Conservation (phyloP, 805 yeast genomes). For the Candida arabinofermentans region DNA sequence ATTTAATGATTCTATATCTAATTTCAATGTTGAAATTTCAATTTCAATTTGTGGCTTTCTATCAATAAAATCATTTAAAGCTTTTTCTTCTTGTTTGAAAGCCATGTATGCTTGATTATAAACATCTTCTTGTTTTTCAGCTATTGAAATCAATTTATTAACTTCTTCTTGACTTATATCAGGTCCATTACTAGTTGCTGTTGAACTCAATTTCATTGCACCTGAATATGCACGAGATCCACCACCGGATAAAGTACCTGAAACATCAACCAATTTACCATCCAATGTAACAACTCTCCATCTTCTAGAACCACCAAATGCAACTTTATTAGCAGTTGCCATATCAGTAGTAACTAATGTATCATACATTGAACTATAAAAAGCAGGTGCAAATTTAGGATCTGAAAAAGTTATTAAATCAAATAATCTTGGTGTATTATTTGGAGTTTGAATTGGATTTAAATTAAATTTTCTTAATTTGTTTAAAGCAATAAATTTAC, state of each 20-base stretch:
- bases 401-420: slow-evolving; percentile 74
- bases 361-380: slow-evolving; percentile 80
- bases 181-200: slow-evolving; percentile 19
- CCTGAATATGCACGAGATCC: slow-evolving; percentile 71
- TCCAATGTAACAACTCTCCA: slow-evolving; percentile 89
- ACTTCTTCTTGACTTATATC: slow-evolving; percentile 57
- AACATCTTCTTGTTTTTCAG: slow-evolving; percentile 48
- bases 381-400: slow-evolving; percentile 74
- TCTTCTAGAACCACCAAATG: slow-evolving; percentile 68
- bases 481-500: slow-evolving; percentile 76
- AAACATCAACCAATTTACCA: slow-evolving; percentile 86
- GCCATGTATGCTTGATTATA: slow-evolving; percentile 48
- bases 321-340: slow-evolving; percentile 79
- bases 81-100: slow-evolving; percentile 54
- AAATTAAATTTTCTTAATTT: slow-evolving; percentile 65
- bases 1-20: slow-evolving; percentile 62
- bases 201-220: slow-evolving; percentile 60
- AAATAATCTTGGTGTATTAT: slow-evolving; percentile 72
- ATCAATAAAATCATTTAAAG: slow-evolving; percentile 55
- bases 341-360: slow-evolving; percentile 82
- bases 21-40: slow-evolving; percentile 49
- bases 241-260: slow-evolving; percentile 98
- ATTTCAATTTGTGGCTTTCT: slow-evolving; percentile 66
- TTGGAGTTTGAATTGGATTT: slow-evolving; percentile 63
- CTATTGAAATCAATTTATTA: slow-evolving; percentile 46